Percentiles rank a stretch among this genome's conserved stretches.
phyloP scores from a whole-genome alignment of 2,329 filamentous ascomycete species.

The Aspergillus sp. region DNA sequence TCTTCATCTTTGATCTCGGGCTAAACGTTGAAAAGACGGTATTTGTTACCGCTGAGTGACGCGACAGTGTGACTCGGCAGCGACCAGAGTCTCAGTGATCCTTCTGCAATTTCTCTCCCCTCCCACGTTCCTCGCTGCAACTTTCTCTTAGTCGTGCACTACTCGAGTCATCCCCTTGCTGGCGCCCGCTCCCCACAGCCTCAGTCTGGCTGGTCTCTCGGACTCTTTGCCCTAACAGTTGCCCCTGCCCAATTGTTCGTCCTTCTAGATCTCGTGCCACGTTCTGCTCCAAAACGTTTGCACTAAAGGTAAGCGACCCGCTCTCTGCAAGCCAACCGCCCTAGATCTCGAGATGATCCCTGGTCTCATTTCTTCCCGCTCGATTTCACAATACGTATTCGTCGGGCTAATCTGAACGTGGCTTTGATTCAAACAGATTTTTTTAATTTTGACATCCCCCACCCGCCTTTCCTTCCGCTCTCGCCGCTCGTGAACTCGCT shows the following conservation, averaged over 20 bases:
- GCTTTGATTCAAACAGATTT: neutral
- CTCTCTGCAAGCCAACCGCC: slow-evolving; percentile 9
- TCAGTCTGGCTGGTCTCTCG: slow-evolving; percentile 12
- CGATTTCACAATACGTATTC: neutral
- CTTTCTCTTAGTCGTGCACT: neutral
- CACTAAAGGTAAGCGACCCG: slow-evolving; percentile 21
- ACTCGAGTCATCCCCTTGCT: slow-evolving; percentile 1
- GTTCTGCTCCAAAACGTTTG: slow-evolving; percentile 22
- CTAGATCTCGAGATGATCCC: neutral
- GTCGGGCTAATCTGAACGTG: neutral
- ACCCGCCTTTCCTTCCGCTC: neutral
- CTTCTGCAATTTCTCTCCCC: neutral
- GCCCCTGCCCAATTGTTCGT: slow-evolving; percentile 23
- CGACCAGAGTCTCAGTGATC: neutral
- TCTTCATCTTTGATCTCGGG: neutral
- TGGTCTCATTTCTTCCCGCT: neutral
- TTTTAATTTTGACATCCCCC: neutral
- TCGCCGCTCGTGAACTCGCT: neutral
- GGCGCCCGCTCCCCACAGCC: slow-evolving; percentile 11
- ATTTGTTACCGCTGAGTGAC: no score
- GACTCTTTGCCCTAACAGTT: slow-evolving; percentile 18
- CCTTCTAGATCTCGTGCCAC: slow-evolving; percentile 22
- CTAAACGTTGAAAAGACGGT: no score
- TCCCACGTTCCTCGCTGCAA: neutral
- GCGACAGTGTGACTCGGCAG: no score